Base-by-base conservation (phyloP, 2,329 filamentous ascomycete genomes). In the Ascomycota sp. region DNA sequence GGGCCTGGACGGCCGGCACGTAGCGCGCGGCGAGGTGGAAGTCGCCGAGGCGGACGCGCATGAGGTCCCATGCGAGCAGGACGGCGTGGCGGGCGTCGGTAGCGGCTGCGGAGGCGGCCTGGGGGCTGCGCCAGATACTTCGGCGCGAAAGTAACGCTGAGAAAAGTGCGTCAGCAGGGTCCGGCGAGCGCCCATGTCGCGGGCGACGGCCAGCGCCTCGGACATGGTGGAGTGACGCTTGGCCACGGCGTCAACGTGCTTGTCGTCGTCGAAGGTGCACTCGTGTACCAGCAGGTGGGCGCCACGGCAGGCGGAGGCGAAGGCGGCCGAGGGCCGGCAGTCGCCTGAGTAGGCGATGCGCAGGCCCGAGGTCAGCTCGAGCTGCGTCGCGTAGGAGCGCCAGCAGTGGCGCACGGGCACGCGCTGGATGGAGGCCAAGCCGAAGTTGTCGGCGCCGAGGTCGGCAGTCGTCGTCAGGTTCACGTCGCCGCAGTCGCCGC, bases 321-420 rank as follows among this genome's bases (percentile, higher is more conserved):
- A 94, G 0, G 55, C 46, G 3, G 55, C 43, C 4, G 70, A 81
- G 0, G 89, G 89, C 6, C 89, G 69, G 48, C 86, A 95, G 56
- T 98, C 89, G 32, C 89, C 89, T 4, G 81, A 92, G 55, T 93
- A 98, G 27, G 82, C 81, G 33, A 93, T 63, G 47, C 86, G 89
- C 48, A 98, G 77, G 12, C 72, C 76, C 1, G 70, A 69, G 0
- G 76, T 68, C 51, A 86, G 86, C 8, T 78, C 79, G 15, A 95
- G 57, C 13, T 75, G 73, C 3, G 77, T 69, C 1, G 77, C 89
- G 45, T 78, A 69, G 2, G 89, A 71, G 20, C 73, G 73, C 40
- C 68, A 63, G 56, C 89, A 98, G 55, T 98, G 89, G 5, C 63
- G 50, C 1, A 94, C 86, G 19, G 47, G 50, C 27, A 73, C 67